Conservation (phyloP, 306 rosid species). For the Casuarina cunninghamiana region DNA sequence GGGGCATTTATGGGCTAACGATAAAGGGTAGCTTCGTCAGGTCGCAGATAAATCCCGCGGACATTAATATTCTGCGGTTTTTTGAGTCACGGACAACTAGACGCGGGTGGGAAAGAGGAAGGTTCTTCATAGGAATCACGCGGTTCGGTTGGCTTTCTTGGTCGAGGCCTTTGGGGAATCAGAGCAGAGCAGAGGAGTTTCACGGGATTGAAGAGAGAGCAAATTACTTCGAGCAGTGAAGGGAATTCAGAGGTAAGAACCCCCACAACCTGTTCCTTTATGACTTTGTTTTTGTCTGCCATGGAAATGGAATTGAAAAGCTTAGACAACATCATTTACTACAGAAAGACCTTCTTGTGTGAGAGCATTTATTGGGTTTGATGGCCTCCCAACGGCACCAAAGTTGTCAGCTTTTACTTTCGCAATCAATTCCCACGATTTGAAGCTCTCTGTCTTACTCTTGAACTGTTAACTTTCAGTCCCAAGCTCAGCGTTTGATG, state of each 20-base stretch:
- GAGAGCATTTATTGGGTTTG: constrained; percentile 61
- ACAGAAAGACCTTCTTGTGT: constrained; percentile 8
- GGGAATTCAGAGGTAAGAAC: neutral
- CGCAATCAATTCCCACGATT: constrained; percentile 36
- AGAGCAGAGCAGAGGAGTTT: neutral
- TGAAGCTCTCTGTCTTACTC: neutral
- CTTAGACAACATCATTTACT: neutral
- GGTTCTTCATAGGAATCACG: constrained; percentile 15
- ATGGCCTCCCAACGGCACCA: constrained; percentile 67
- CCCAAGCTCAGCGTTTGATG: constrained; percentile 4
- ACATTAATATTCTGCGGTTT: neutral
- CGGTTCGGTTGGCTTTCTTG: neutral
- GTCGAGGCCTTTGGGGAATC: neutral
- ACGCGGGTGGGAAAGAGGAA: constrained; percentile 25
- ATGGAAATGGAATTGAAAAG: neutral
- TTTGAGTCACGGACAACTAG: neutral
- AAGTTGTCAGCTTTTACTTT: constrained; percentile 37
- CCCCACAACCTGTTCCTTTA: too few species aligned
- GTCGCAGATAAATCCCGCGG: neutral
- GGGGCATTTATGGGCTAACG: constrained; percentile 19
- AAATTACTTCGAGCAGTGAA: neutral
- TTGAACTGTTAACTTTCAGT: constrained; percentile 1
- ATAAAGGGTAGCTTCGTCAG: constrained; percentile 22
- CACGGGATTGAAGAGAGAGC: constrained; percentile 5
- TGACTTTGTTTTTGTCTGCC: neutral